phyloP scores from a whole-genome alignment of 352 stramenopile genomes.

The Phytophthora gonapodyides region DNA sequence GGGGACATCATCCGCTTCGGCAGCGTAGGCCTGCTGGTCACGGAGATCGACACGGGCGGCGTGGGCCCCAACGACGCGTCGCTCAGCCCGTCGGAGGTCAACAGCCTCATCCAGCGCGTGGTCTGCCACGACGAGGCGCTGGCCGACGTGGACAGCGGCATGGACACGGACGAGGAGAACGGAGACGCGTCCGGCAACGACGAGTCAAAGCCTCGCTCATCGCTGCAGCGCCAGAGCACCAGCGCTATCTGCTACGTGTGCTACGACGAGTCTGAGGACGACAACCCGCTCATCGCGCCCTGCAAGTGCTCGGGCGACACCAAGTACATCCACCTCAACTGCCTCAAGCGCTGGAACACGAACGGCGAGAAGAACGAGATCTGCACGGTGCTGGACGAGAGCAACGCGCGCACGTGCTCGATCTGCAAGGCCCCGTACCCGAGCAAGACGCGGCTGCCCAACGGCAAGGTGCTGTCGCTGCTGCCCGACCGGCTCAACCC shows the following conservation, averaged over 20 bases:
- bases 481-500: conserved; percentile 72
- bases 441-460: conserved; percentile 75
- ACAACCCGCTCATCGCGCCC: conserved; percentile 93
- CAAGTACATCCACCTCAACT: conserved; percentile 96
- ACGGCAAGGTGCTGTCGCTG: conserved; percentile 76
- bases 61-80: conserved; percentile 72
- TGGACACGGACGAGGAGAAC: conserved; percentile 87
- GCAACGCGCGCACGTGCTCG: conserved; percentile 82
- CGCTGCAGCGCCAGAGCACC: conserved; percentile 72
- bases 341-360: conserved; percentile 95
- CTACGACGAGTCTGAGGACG: conserved; percentile 86
- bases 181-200: conserved; percentile 87
- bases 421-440: conserved; percentile 89
- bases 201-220: conserved; percentile 76
- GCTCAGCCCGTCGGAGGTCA: conserved; percentile 76
- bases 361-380: conserved; percentile 91
- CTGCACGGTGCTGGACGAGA: conserved; percentile 84
- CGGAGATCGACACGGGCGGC: conserved; percentile 81
- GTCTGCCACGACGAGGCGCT: conserved; percentile 82
- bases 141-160: conserved; percentile 78
- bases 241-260: conserved; percentile 89
- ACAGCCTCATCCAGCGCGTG: conserved; percentile 79
- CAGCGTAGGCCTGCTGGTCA: conserved; percentile 80
- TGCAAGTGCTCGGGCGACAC: conserved; percentile 96
- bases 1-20: conserved; percentile 90